phyloP scores from a whole-genome alignment of 345 rosid genomes.

The Draba incana region DNA sequence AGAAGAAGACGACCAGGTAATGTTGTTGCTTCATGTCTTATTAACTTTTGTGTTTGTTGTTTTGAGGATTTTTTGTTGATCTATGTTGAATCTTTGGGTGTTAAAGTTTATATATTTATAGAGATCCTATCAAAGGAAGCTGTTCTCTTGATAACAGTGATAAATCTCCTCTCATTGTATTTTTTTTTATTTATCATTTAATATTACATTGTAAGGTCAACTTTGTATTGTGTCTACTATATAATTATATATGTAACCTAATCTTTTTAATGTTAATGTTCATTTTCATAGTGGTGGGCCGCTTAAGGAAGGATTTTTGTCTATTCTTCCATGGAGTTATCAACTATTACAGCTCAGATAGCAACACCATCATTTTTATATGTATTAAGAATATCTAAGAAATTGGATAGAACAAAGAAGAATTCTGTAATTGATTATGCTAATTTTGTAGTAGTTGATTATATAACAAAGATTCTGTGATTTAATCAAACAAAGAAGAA shows the following conservation, averaged over 20 bases:
- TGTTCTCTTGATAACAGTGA: conserved; percentile 1
- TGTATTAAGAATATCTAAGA: conserved; percentile 4
- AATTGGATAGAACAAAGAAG: conserved; percentile 23
- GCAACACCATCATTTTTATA: conserved; percentile 27
- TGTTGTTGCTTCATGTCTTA: conserved; percentile 39
- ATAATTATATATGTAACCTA: conserved; percentile 15
- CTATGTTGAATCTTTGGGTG: conserved; percentile 36
- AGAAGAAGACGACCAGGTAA: conserved; percentile 34
- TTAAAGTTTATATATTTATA: conserved; percentile 24
- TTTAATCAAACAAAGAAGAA: not conserved
- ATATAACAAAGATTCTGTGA: conserved; percentile 19
- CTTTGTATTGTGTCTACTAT: conserved; percentile 31
- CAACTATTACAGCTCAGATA: conserved; percentile 37
- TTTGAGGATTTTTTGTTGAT: conserved; percentile 22
- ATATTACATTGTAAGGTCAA: conserved; percentile 36
- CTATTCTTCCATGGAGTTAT: conserved; percentile 22
- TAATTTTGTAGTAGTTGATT: not conserved
- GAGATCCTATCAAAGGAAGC: not conserved
- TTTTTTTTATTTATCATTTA: not conserved
- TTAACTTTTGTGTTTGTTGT: conserved; percentile 26
- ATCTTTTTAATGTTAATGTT: not conserved
- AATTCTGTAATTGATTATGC: conserved; percentile 14
- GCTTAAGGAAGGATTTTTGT: conserved; percentile 19
- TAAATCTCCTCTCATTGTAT: conserved; percentile 14
- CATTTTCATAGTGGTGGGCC: conserved; percentile 32